A percentile compares a stretch with the other conserved stretches of the same genome.
Conservation (phyloP, 2,329 filamentous ascomycete genomes). For the Madurella fahalii region DNA sequence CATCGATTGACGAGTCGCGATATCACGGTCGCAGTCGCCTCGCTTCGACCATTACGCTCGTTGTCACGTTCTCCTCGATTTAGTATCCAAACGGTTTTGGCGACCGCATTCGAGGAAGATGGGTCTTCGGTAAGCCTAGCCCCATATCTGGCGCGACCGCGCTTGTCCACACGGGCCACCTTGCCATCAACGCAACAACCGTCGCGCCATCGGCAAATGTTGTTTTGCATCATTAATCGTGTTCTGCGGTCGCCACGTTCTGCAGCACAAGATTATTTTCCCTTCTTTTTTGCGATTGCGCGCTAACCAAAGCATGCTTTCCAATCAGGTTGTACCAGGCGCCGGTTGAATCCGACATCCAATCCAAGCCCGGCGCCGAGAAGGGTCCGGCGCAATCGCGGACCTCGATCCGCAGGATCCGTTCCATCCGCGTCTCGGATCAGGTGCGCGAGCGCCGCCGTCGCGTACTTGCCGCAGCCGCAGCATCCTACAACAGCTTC, state of each 20-base stretch:
- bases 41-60: slow-evolving; percentile 12
- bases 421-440: slow-evolving; percentile 14
- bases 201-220: background rate
- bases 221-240: slow-evolving; percentile 6
- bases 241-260: background rate
- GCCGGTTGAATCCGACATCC: slow-evolving; percentile 31
- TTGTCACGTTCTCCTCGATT: slow-evolving; percentile 15
- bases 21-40: slow-evolving; percentile 17
- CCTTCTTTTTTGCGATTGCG: background rate
- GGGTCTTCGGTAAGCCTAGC: slow-evolving; percentile 29
- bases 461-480: slow-evolving; percentile 15
- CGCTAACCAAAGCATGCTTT: slow-evolving; percentile 15
- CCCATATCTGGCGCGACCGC: slow-evolving; percentile 13
- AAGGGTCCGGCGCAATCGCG: slow-evolving; percentile 27
- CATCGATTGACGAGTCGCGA: slow-evolving; percentile 24
- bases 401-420: slow-evolving; percentile 27
- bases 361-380: slow-evolving; percentile 25
- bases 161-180: slow-evolving; percentile 17
- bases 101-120: slow-evolving; percentile 20
- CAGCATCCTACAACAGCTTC: slow-evolving; percentile 6
- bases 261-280: slow-evolving; percentile 1
- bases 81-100: background rate
- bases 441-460: slow-evolving; percentile 24
- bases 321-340: slow-evolving; percentile 31
- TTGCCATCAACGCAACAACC: slow-evolving; percentile 13